These are phyloP conservation scores for Acanthamoeba healyi DNA, from an alignment of 208 protist species.

Conservation along the genomic window DNA sequence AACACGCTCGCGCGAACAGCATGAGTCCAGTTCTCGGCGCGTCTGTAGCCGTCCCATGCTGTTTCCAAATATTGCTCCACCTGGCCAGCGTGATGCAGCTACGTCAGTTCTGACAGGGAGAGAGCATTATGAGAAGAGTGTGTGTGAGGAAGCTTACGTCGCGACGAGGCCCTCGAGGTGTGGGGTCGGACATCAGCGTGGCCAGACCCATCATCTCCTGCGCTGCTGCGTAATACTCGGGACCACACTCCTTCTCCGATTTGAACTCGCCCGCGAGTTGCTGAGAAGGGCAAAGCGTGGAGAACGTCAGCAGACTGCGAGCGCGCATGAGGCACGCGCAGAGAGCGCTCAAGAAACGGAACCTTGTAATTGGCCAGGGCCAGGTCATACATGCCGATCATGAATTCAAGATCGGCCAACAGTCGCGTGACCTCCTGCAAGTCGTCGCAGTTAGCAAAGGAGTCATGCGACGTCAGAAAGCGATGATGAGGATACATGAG, in stretches of 20 bases:
- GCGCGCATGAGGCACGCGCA: neutral
- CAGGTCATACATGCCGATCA: constrained; percentile 61
- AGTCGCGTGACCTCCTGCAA: neutral
- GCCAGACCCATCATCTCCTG: constrained; percentile 47
- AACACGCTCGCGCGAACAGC: constrained; percentile 9
- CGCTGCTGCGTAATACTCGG: constrained; percentile 3
- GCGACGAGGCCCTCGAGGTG: neutral
- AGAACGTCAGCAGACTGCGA: too few species aligned
- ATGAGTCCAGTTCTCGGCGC: constrained; percentile 31
- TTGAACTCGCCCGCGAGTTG: constrained; percentile 54
- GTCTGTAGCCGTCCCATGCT: neutral
- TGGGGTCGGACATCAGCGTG: constrained; percentile 7
- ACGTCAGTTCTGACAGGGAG: too few species aligned
- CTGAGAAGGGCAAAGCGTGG: neutral
- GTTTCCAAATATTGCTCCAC: constrained; percentile 46
- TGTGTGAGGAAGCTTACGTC: constrained; percentile 1
- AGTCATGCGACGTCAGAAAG: neutral
- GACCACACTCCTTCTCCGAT: constrained; percentile 16
- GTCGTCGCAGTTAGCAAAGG: too few species aligned
- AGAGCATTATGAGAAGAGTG: too few species aligned
- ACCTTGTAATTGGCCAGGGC: constrained; percentile 47
- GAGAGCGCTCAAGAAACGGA: too few species aligned
- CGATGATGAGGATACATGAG: neutral
- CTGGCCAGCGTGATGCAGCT: neutral
- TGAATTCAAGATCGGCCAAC: constrained; percentile 42